Evolutionary conservation across 176 grass and related monocot species (phyloP).

Genomic region (Hordeum vulgare): DNA sequence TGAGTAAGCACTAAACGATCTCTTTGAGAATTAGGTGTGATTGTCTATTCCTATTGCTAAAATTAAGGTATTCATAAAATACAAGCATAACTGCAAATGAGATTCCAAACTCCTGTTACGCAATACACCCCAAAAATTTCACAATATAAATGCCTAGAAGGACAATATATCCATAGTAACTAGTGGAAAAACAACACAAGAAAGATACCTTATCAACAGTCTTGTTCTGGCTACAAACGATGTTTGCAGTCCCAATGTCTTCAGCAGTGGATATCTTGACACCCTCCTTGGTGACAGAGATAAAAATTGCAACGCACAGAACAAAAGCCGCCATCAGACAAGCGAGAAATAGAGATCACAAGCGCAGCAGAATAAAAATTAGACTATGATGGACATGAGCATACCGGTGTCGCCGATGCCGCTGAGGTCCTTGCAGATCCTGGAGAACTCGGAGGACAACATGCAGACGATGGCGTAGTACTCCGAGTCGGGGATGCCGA

Average conservation of each 20-base stretch:
- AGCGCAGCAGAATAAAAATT: not conserved
- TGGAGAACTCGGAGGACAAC: slow-evolving; percentile 67
- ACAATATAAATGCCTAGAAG: not conserved
- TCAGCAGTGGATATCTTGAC: slow-evolving; percentile 94
- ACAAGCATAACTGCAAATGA: not conserved
- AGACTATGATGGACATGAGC: accelerated
- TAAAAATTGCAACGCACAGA: slow-evolving; percentile 39
- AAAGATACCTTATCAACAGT: slow-evolving; percentile 87
- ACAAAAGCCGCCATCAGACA: not conserved
- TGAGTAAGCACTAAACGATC: not conserved
- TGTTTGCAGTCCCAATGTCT: slow-evolving; percentile 92
- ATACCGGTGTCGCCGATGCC: slow-evolving; percentile 81
- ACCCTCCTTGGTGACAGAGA: slow-evolving; percentile 93
- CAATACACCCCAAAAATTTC: not conserved
- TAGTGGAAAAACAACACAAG: not conserved
- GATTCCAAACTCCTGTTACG: not conserved
- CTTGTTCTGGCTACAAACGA: slow-evolving; percentile 92
- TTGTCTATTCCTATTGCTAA: too few species aligned
- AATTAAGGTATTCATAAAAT: not conserved
- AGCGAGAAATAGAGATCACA: not conserved
- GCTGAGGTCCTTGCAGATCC: slow-evolving; percentile 95
- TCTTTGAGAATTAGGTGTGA: too few species aligned
- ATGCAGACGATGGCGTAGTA: slow-evolving; percentile 89
- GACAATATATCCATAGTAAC: not conserved
- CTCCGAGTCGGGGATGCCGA: slow-evolving; percentile 85